Evolutionary conservation across 306 rosid genomes (phyloP).

Genomic region (Cicer arietinum): DNA sequence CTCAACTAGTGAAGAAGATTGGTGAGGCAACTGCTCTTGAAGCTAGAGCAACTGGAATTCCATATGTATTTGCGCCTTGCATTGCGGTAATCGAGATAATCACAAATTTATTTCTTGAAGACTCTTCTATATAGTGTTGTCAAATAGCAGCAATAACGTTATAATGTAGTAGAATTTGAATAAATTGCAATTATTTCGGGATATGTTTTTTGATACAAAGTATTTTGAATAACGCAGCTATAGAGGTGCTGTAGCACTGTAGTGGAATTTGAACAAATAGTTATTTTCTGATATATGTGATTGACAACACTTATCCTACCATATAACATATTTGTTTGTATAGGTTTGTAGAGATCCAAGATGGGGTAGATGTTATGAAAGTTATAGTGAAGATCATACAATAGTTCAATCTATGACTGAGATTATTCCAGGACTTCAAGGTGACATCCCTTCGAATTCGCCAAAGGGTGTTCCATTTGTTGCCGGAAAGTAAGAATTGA

Average conservation of each 20-base stretch:
- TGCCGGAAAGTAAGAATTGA: conserved; percentile 47
- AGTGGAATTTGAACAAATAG: too few species aligned
- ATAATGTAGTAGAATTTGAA: too few species aligned
- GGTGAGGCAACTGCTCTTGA: conserved; percentile 56
- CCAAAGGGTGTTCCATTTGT: conserved; percentile 48
- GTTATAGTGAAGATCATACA: conserved; percentile 53
- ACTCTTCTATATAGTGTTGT: not conserved
- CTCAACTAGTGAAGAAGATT: conserved; percentile 45
- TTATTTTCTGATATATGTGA: too few species aligned
- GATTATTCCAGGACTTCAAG: conserved; percentile 50
- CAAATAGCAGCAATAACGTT: too few species aligned
- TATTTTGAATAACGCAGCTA: too few species aligned
- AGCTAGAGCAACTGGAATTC: conserved; percentile 55
- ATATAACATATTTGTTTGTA: not conserved
- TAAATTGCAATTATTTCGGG: too few species aligned
- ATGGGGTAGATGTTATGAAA: conserved; percentile 55
- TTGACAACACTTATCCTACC: not conserved
- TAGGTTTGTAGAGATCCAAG: conserved; percentile 58
- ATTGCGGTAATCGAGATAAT: conserved; percentile 44
- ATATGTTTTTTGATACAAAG: too few species aligned
- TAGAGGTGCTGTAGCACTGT: too few species aligned
- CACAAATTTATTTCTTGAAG: not conserved
- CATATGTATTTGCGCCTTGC: conserved; percentile 48
- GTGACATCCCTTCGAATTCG: conserved; percentile 44
- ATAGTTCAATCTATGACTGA: conserved; percentile 49